Evolutionary conservation across 371 early-diverging fungal genomes (phyloP).

Genomic region (Apophysomyces ossiformis): DNA sequence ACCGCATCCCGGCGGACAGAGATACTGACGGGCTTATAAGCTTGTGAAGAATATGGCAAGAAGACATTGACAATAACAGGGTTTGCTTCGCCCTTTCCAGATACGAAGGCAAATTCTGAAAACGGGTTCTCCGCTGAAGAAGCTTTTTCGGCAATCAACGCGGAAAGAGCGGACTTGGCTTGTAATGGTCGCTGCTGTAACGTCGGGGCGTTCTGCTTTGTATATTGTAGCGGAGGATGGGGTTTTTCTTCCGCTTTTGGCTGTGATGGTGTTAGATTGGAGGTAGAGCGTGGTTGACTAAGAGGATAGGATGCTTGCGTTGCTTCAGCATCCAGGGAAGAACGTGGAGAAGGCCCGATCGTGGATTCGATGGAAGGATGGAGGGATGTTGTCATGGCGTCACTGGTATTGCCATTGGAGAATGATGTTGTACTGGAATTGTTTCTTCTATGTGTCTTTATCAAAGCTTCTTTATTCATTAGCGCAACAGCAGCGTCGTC

Average conservation of each 20-base stretch:
- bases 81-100: conserved; percentile 64
- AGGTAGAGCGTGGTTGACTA: conserved; percentile 1
- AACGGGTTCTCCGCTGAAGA: conserved; percentile 75
- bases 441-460: conserved; percentile 23
- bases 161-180: conserved; percentile 61
- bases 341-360: conserved; percentile 48
- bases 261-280: background rate
- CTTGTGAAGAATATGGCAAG: conserved; percentile 57
- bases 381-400: conserved; percentile 24
- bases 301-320: conserved; percentile 21
- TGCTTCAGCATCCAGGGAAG: conserved; percentile 31
- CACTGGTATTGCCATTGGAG: conserved; percentile 23
- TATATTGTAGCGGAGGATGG: conserved; percentile 13
- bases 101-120: conserved; percentile 66
- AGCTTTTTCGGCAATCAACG: conserved; percentile 65
- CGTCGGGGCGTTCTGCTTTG: conserved; percentile 8
- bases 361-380: conserved; percentile 53
- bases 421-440: conserved; percentile 26
- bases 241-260: conserved; percentile 13
- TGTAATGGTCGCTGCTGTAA: conserved; percentile 1
- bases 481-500: conserved; percentile 14
- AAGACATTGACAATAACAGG: conserved; percentile 71
- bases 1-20: conserved; percentile 81
- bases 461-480: conserved; percentile 22
- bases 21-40: conserved; percentile 67